Evolutionary conservation across 164 flowering plant species (phyloP).

Genomic region (Stephania cephalantha): DNA sequence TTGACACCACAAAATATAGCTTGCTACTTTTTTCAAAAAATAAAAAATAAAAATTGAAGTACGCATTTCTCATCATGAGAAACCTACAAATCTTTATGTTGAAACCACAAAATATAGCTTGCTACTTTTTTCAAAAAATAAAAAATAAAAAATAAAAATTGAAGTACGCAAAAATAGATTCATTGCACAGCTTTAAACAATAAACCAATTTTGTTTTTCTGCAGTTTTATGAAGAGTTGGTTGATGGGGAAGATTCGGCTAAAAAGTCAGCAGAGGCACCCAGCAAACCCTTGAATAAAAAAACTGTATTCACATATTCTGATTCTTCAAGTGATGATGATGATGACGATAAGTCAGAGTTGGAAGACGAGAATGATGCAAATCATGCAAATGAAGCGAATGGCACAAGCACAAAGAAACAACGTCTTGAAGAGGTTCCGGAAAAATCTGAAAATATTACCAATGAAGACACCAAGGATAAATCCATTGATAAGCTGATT

Average conservation of each 20-base stretch:
- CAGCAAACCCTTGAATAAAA: conserved; percentile 56
- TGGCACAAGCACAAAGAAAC: conserved; percentile 47
- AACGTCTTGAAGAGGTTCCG: conserved; percentile 23
- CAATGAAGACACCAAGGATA: conserved; percentile 30
- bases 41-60: neutral
- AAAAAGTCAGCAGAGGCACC: conserved; percentile 20
- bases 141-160: neutral
- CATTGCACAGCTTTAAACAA: neutral
- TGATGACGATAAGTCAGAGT: conserved; percentile 34
- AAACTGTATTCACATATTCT: conserved; percentile 53
- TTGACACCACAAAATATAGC: too few relatives aligned
- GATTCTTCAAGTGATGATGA: conserved; percentile 56
- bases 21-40: too few relatives aligned
- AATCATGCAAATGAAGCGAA: conserved; percentile 27
- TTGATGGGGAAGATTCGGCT: conserved; percentile 40
- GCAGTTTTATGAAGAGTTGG: conserved; percentile 81
- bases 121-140: too few relatives aligned
- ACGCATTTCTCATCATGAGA: neutral
- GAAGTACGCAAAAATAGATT: neutral
- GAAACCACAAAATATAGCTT: too few relatives aligned
- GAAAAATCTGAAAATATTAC: conserved; percentile 18
- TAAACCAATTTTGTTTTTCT: conserved; percentile 3
- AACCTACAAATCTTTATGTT: too few relatives aligned
- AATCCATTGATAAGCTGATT: conserved; percentile 73
- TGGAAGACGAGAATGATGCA: conserved; percentile 17